phyloP scores from a whole-genome alignment of 2,329 filamentous ascomycete species.

The Dendryphion nanum region DNA sequence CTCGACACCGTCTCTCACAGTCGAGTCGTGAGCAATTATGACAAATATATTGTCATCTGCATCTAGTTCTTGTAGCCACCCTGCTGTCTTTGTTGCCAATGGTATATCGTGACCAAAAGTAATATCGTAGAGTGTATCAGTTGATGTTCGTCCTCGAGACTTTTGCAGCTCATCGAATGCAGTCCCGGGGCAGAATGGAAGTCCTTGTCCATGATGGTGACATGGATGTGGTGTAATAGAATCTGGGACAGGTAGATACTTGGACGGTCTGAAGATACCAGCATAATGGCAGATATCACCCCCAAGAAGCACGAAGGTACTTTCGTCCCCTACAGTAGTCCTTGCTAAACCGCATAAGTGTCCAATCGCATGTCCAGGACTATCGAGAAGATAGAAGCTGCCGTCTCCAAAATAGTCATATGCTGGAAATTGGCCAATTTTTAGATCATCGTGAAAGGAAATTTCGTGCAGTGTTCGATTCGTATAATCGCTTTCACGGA shows the following conservation, averaged over 20 bases:
- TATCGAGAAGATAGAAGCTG: slow-evolving; percentile 55
- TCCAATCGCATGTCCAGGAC: slow-evolving; percentile 53
- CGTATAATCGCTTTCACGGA: slow-evolving; percentile 22
- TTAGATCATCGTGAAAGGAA: slow-evolving; percentile 11
- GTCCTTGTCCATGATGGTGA: slow-evolving; percentile 1
- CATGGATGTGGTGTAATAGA: slow-evolving; percentile 18
- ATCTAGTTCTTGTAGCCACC: slow-evolving; percentile 21
- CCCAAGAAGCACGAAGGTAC: slow-evolving; percentile 26
- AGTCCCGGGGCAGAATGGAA: slow-evolving; percentile 16
- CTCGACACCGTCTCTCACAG: slow-evolving; percentile 20
- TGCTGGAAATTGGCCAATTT: slow-evolving; percentile 49
- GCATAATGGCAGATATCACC: slow-evolving; percentile 26
- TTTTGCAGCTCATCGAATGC: slow-evolving; percentile 17
- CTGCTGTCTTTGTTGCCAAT: slow-evolving; percentile 18
- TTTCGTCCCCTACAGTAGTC: slow-evolving; percentile 20
- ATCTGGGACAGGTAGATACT: slow-evolving; percentile 17
- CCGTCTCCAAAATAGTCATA: slow-evolving; percentile 58
- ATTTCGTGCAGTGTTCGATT: slow-evolving; percentile 23
- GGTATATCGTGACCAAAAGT: slow-evolving; percentile 17
- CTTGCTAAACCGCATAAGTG: slow-evolving; percentile 53
- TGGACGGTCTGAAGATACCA: slow-evolving; percentile 24
- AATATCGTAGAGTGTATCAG: slow-evolving; percentile 13
- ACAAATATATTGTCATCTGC: slow-evolving; percentile 22
- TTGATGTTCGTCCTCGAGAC: slow-evolving; percentile 9
- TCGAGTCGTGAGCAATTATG: slow-evolving; percentile 27